Conservation (phyloP, 345 rosid genomes). For the Gossypium australe region DNA sequence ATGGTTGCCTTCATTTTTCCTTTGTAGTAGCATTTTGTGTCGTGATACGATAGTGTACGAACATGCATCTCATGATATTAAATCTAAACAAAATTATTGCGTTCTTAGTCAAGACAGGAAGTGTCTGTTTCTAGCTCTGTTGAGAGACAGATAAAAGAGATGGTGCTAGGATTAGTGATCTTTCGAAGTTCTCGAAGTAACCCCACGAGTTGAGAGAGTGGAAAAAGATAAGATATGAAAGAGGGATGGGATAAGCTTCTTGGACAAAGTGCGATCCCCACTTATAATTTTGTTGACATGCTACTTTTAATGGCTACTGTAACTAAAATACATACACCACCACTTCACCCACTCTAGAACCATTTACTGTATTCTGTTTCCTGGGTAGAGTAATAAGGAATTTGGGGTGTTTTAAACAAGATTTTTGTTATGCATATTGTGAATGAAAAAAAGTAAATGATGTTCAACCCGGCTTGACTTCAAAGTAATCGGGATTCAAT, state of each 20-base stretch:
- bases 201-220: slow-evolving; percentile 52
- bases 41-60: slow-evolving; percentile 64
- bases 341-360: slow-evolving; percentile 9
- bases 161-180: slow-evolving; percentile 29
- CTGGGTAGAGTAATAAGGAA: not conserved
- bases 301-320: slow-evolving; percentile 20
- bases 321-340: slow-evolving; percentile 1
- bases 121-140: not conserved
- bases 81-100: slow-evolving; percentile 2
- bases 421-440: too few relatives aligned
- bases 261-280: slow-evolving; percentile 60
- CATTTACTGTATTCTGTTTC: not conserved
- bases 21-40: slow-evolving; percentile 14
- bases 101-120: not conserved
- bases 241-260: slow-evolving; percentile 57
- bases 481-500: too few relatives aligned
- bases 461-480: too few relatives aligned
- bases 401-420: too few relatives aligned
- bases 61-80: slow-evolving; percentile 21
- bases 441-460: too few relatives aligned
- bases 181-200: slow-evolving; percentile 39
- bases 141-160: not conserved
- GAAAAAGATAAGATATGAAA: slow-evolving; percentile 49
- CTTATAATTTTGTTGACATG: slow-evolving; percentile 12
- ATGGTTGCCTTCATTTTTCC: slow-evolving; percentile 23